phyloP scores from a whole-genome alignment of 1,284 basidiomycete genomes.

The Ganoderma lucidum region DNA sequence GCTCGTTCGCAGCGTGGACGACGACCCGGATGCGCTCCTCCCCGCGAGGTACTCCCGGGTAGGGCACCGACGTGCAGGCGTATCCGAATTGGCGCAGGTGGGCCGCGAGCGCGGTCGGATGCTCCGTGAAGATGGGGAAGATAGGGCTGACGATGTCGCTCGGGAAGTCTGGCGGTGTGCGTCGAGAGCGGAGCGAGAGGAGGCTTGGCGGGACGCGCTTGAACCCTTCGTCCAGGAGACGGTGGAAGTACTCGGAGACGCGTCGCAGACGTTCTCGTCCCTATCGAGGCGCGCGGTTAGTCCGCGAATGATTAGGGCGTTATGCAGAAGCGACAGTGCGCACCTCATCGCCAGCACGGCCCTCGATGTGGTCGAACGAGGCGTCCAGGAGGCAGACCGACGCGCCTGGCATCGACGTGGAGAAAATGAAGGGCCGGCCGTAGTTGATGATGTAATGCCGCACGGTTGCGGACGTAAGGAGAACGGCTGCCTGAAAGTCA shows the following conservation, averaged over 20 bases:
- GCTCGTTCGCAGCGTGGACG: conserved; percentile 78
- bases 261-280: conserved; percentile 14
- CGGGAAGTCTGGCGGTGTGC: conserved; percentile 23
- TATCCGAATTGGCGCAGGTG: conserved; percentile 66
- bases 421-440: conserved; percentile 88
- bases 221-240: conserved; percentile 17
- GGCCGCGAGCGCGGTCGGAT: conserved; percentile 71
- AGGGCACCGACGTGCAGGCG: conserved; percentile 78
- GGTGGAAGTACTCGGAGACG: conserved; percentile 23
- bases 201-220: conserved; percentile 20
- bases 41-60: conserved; percentile 50
- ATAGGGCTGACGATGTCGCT: conserved; percentile 60
- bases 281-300: neutral
- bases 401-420: conserved; percentile 78
- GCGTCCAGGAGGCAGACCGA: conserved; percentile 52
- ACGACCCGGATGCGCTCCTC: conserved; percentile 82
- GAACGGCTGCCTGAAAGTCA: conserved; percentile 61
- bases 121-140: conserved; percentile 79
- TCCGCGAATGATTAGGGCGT: neutral
- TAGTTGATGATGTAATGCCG: conserved; percentile 90
- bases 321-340: neutral
- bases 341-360: conserved; percentile 25
- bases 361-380: conserved; percentile 26
- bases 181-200: conserved; percentile 18
- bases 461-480: conserved; percentile 74